Percentiles rank a stretch among this genome's conserved stretches.
Conservation (phyloP, 1,139 yeast species). For the Yamadazyma siamensis region DNA sequence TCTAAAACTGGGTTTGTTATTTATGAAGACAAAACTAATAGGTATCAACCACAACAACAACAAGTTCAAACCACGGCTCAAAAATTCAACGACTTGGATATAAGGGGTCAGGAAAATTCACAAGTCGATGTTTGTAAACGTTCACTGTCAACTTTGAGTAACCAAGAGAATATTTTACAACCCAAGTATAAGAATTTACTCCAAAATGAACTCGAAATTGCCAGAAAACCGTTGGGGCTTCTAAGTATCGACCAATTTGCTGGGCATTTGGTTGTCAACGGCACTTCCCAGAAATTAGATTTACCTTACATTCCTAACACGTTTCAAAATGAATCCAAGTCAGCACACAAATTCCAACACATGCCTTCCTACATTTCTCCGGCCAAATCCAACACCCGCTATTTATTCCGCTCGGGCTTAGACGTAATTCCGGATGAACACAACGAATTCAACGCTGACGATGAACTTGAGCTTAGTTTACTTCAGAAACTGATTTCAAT, state of each 20-base stretch:
- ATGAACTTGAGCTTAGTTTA: conserved; percentile 26
- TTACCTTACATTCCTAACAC: conserved; percentile 33
- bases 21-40: conserved; percentile 28
- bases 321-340: conserved; percentile 30
- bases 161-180: conserved; percentile 46
- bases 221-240: conserved; percentile 30
- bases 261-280: conserved; percentile 24
- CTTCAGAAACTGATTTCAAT: conserved; percentile 18
- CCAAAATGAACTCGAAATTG: conserved; percentile 10
- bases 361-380: conserved; percentile 16
- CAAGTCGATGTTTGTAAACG: background rate
- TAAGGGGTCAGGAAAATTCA: conserved; percentile 14
- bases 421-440: conserved; percentile 13
- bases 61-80: conserved; percentile 4
- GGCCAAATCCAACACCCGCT: conserved; percentile 12
- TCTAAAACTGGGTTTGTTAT: conserved; percentile 23
- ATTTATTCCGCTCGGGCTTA: conserved; percentile 11
- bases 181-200: conserved; percentile 24
- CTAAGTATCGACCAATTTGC: conserved; percentile 32
- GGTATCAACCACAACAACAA: no score
- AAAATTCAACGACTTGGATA: conserved; percentile 13
- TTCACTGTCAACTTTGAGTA: conserved; percentile 16
- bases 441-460: conserved; percentile 21
- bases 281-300: conserved; percentile 14
- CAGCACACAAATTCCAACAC: conserved; percentile 28